A percentile compares a stretch with the other conserved stretches of the same genome.
Conservation (phyloP, 2,329 filamentous ascomycete species). For the Ascomycota sp. region DNA sequence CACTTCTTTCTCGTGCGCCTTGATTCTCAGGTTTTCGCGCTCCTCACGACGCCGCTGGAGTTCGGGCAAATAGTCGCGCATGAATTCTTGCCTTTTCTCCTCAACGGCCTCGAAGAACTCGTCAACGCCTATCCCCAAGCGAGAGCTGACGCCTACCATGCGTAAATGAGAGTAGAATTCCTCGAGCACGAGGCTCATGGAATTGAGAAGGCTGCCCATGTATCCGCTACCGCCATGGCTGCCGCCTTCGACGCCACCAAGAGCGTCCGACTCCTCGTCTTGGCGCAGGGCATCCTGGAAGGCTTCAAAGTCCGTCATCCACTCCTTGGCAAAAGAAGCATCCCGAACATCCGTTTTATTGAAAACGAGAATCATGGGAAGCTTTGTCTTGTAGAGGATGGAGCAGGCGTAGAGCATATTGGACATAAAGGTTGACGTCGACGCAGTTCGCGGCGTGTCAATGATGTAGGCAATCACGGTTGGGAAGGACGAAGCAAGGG, state of each 20-base stretch:
- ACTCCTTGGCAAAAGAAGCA: slow-evolving; percentile 78
- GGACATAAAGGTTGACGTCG: slow-evolving; percentile 94
- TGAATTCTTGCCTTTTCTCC: slow-evolving; percentile 72
- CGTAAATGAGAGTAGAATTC: slow-evolving; percentile 91
- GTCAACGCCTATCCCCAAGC: slow-evolving; percentile 76
- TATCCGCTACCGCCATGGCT: slow-evolving; percentile 65
- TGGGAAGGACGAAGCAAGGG: slow-evolving; percentile 78
- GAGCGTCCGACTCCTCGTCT: slow-evolving; percentile 58
- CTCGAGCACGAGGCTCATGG: slow-evolving; percentile 91
- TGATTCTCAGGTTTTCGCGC: slow-evolving; percentile 52
- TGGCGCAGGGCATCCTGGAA: slow-evolving; percentile 69
- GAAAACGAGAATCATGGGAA: slow-evolving; percentile 97
- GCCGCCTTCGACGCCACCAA: slow-evolving; percentile 48
- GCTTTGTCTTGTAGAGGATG: slow-evolving; percentile 93
- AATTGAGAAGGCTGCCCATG: slow-evolving; percentile 88
- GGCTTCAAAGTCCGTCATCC: slow-evolving; percentile 97
- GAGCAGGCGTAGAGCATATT: slow-evolving; percentile 99
- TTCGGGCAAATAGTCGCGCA: slow-evolving; percentile 77
- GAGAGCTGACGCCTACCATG: slow-evolving; percentile 79
- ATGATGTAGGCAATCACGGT: slow-evolving; percentile 96
- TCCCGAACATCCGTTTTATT: slow-evolving; percentile 97
- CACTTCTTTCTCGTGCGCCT: slow-evolving; percentile 55
- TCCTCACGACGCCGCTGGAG: slow-evolving; percentile 56
- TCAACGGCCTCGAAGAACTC: slow-evolving; percentile 83
- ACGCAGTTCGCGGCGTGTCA: slow-evolving; percentile 80